Percentiles rank a stretch among this genome's conserved stretches.
These are phyloP conservation scores for Metarhizium album DNA, from an alignment of 2,329 filamentous ascomycete species.

Conservation along the genomic window DNA sequence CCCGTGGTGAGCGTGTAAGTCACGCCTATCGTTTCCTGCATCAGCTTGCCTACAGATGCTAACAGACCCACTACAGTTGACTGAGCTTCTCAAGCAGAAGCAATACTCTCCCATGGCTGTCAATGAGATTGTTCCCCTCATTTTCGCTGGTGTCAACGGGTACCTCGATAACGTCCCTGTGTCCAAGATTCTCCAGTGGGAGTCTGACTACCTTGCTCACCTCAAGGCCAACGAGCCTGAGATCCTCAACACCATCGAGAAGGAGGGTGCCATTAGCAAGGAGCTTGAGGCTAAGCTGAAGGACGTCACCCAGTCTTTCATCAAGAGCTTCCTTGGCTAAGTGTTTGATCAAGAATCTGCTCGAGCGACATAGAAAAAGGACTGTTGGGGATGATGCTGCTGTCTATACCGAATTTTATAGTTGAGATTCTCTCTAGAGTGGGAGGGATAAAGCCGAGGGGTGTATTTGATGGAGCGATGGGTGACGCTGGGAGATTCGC, in stretches of 20 bases:
- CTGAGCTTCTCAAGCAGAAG: constrained; percentile 99
- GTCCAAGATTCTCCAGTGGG: constrained; percentile 84
- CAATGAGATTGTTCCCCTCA: constrained; percentile 99
- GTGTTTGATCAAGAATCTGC: constrained; percentile 18
- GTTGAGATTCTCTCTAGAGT: constrained; percentile 34
- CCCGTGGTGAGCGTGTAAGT: constrained; percentile 92
- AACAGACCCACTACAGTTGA: constrained; percentile 42
- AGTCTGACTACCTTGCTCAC: constrained; percentile 87
- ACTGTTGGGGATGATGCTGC: constrained; percentile 29
- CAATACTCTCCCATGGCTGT: constrained; percentile 98
- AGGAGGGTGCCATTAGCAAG: constrained; percentile 94
- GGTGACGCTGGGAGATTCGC: constrained; percentile 33
- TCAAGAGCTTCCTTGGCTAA: constrained; percentile 77
- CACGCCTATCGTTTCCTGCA: background rate
- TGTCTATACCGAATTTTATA: constrained; percentile 38
- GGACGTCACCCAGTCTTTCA: constrained; percentile 69
- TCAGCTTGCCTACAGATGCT: constrained; percentile 9
- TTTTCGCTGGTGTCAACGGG: constrained; percentile 99
- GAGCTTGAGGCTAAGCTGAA: constrained; percentile 75
- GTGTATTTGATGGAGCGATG: constrained; percentile 37
- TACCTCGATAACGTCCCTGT: constrained; percentile 83
- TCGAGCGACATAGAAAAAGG: constrained; percentile 20
- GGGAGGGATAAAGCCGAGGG: constrained; percentile 32
- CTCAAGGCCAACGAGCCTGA: constrained; percentile 84
- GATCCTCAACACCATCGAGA: constrained; percentile 76